Percentiles rank a stretch among this genome's conserved stretches.
phyloP scores from a whole-genome alignment of 202 grass and related monocot genomes.

The Alloteropsis angusta region DNA sequence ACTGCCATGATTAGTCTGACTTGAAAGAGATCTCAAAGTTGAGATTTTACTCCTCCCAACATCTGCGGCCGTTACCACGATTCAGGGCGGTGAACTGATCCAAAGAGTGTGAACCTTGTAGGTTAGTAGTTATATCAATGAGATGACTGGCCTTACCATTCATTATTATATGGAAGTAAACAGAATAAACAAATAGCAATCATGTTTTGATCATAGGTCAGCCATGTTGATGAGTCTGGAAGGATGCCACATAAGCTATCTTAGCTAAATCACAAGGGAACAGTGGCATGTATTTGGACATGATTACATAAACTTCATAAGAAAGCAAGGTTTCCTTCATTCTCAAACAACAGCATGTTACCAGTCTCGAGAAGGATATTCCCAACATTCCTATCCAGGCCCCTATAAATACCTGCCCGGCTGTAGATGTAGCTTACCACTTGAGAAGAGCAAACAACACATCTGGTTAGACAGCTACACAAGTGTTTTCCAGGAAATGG shows the following conservation, averaged over 20 bases:
- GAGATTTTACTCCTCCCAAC: slow-evolving; percentile 43
- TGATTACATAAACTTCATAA: slow-evolving; percentile 9
- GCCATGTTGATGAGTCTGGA: slow-evolving; percentile 22
- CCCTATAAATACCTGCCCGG: slow-evolving; percentile 33
- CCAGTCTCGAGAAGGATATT: slow-evolving; percentile 18
- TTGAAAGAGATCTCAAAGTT: slow-evolving; percentile 36
- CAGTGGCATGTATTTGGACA: slow-evolving; percentile 30
- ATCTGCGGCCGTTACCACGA: not conserved
- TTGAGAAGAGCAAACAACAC: slow-evolving; percentile 24
- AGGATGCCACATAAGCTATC: slow-evolving; percentile 24
- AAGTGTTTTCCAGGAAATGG: slow-evolving; percentile 28
- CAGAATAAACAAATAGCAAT: not conserved
- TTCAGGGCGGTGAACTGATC: slow-evolving; percentile 15
- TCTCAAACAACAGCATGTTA: slow-evolving; percentile 3
- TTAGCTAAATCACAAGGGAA: slow-evolving; percentile 31
- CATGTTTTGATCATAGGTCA: slow-evolving; percentile 26
- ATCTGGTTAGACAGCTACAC: not conserved
- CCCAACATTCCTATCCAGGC: slow-evolving; percentile 6
- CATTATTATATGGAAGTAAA: slow-evolving; percentile 31
- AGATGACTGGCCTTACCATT: not conserved
- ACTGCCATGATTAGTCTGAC: slow-evolving; percentile 28
- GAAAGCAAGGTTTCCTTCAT: slow-evolving; percentile 30
- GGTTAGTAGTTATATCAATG: not conserved
- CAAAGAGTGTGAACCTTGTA: slow-evolving; percentile 17
- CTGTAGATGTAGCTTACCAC: slow-evolving; percentile 5